Percentiles rank a stretch among this genome's conserved stretches.
phyloP scores from a whole-genome alignment of 2,329 filamentous ascomycete species.

The Cryphonectria naterciae region DNA sequence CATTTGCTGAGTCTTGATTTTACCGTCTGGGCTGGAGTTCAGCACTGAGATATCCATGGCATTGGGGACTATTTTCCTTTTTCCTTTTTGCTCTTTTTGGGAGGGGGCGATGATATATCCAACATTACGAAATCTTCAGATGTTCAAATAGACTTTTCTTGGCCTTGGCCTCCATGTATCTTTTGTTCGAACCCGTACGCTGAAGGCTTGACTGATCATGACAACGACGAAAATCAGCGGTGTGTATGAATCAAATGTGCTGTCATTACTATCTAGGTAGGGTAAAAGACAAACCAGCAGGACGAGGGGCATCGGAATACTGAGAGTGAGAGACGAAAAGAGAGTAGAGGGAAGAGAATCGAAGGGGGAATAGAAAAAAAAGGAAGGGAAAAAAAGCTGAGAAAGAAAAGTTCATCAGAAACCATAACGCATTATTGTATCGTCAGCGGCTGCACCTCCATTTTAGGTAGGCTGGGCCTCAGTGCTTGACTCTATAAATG shows the following conservation, averaged over 20 bases:
- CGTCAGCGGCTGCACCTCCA: slow-evolving; percentile 50
- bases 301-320: not conserved
- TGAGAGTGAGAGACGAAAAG: too few relatives aligned
- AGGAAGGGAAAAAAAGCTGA: slow-evolving; percentile 13
- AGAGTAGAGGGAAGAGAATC: not conserved
- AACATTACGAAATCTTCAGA: not conserved
- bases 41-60: slow-evolving; percentile 24
- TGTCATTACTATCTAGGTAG: slow-evolving; percentile 10
- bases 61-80: slow-evolving; percentile 5
- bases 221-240: not conserved
- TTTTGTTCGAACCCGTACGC: not conserved
- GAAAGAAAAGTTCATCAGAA: slow-evolving; percentile 42
- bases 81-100: not conserved
- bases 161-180: not conserved
- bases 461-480: slow-evolving; percentile 57
- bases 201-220: not conserved
- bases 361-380: not conserved
- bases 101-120: not conserved
- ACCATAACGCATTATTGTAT: slow-evolving; percentile 47
- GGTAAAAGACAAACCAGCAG: not conserved
- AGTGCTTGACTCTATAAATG: slow-evolving; percentile 99
- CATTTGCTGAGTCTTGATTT: slow-evolving; percentile 23
- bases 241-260: not conserved
- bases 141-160: not conserved
- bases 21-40: slow-evolving; percentile 21